These are phyloP conservation scores for Candida takata DNA, from an alignment of 805 yeast species.

Conservation along the genomic window DNA sequence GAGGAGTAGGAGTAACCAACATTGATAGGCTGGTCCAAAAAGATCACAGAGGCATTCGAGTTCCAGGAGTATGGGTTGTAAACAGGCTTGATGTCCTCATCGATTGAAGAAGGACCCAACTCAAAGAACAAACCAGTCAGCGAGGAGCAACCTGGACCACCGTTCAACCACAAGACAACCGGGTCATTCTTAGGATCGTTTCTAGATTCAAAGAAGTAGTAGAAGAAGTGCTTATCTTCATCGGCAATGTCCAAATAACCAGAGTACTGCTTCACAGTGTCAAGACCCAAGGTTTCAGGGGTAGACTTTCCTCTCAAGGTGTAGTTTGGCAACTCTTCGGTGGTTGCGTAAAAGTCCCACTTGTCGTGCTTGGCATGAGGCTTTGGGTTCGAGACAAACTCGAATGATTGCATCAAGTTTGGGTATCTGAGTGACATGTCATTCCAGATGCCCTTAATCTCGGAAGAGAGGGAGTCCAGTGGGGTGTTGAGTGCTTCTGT, in stretches of 20 bases:
- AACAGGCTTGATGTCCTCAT: slow-evolving; percentile 52
- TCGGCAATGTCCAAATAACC: slow-evolving; percentile 81
- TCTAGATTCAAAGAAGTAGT: slow-evolving; percentile 82
- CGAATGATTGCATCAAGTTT: slow-evolving; percentile 41
- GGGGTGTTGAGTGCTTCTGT: slow-evolving; percentile 47
- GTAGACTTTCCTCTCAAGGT: slow-evolving; percentile 51
- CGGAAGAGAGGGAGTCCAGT: slow-evolving; percentile 39
- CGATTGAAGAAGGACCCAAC: slow-evolving; percentile 73
- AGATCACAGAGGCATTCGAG: slow-evolving; percentile 74
- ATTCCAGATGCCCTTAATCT: slow-evolving; percentile 48
- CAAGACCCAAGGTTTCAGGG: slow-evolving; percentile 70
- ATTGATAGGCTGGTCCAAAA: slow-evolving; percentile 83
- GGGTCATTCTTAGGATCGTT: slow-evolving; percentile 86
- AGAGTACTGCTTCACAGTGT: slow-evolving; percentile 70
- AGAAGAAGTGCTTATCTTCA: slow-evolving; percentile 83
- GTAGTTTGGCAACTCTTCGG: slow-evolving; percentile 38
- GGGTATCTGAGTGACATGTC: slow-evolving; percentile 61
- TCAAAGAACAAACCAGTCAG: slow-evolving; percentile 83
- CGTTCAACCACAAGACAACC: slow-evolving; percentile 81
- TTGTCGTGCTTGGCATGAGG: slow-evolving; percentile 24
- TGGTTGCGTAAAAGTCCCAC: slow-evolving; percentile 35
- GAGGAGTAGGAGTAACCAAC: slow-evolving; percentile 74
- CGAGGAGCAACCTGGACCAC: slow-evolving; percentile 94
- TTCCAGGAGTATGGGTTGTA: slow-evolving; percentile 81
- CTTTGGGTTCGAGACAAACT: slow-evolving; percentile 44